Evolutionary conservation across 768 basidiomycete genomes (phyloP).

Genomic region (Podaxis sp.): DNA sequence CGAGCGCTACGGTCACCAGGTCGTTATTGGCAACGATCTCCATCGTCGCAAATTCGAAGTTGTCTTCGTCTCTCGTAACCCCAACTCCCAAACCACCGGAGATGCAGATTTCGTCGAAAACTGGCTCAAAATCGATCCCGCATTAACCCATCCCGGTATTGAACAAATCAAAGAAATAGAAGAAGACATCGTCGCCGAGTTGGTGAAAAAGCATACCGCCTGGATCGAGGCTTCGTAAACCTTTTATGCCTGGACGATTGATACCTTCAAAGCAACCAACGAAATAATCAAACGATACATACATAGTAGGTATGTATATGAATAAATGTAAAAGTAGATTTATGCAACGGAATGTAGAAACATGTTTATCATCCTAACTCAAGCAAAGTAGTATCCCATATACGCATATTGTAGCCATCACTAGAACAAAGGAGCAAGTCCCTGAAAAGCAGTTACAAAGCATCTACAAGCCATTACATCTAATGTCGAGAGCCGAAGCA

Average conservation of each 20-base stretch:
- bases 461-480: not conserved
- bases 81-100: slow-evolving; percentile 17
- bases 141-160: slow-evolving; percentile 28
- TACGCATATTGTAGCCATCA: not conserved
- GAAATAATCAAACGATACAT: not conserved
- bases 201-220: slow-evolving; percentile 65
- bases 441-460: not conserved
- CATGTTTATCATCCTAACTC: not conserved
- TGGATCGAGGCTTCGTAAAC: slow-evolving; percentile 49
- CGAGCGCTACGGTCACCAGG: slow-evolving; percentile 93
- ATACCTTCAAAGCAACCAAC: not conserved
- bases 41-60: slow-evolving; percentile 88
- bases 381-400: not conserved
- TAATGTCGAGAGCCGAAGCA: not conserved
- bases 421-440: not conserved
- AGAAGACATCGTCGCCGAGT: slow-evolving; percentile 78
- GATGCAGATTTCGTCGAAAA: slow-evolving; percentile 40
- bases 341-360: slow-evolving; percentile 9
- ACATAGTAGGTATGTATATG: not conserved
- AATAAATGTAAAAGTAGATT: slow-evolving; percentile 6
- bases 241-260: not conserved
- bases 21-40: slow-evolving; percentile 97
- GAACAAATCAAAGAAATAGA: slow-evolving; percentile 77
- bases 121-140: slow-evolving; percentile 60
- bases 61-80: slow-evolving; percentile 73